A percentile compares a stretch with the other conserved stretches of the same genome.
Evolutionary conservation across 2,329 filamentous ascomycete species (phyloP).

Genomic region (Colletotrichum noveboracense): DNA sequence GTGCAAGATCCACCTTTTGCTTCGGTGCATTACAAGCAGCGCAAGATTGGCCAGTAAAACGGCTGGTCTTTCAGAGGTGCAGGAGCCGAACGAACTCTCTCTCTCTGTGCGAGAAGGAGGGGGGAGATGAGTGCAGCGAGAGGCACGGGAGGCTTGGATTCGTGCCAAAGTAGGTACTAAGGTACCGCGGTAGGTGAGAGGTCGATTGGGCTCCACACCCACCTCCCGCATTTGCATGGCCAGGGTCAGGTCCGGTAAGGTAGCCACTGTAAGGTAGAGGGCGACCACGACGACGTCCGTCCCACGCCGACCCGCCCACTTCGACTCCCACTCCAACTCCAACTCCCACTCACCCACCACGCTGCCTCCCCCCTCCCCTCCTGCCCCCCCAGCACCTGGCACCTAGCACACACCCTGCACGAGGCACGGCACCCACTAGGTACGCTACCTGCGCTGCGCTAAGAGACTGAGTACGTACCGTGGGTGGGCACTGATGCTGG

Average conservation of each 20-base stretch:
- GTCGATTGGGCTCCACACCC: constrained; percentile 6
- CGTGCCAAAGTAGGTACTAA: background rate
- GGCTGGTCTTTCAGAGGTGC: background rate
- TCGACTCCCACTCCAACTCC: constrained; percentile 12
- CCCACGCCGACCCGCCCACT: constrained; percentile 3
- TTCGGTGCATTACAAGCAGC: constrained; percentile 7
- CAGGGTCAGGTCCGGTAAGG: background rate
- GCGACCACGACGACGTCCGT: background rate
- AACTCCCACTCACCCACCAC: constrained; percentile 18
- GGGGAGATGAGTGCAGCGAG: background rate
- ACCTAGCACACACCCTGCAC: background rate
- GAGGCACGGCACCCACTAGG: constrained; percentile 3
- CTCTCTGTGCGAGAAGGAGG: background rate
- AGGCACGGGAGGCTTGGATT: background rate
- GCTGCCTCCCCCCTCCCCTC: background rate
- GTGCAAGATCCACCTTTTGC: constrained; percentile 20
- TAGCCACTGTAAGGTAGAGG: background rate
- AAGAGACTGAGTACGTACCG: background rate
- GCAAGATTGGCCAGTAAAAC: constrained; percentile 9
- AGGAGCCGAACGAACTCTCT: background rate
- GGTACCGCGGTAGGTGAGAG: background rate
- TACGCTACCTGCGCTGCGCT: background rate
- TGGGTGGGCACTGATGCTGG: background rate
- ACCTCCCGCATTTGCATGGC: constrained; percentile 9
- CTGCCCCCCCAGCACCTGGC: constrained; percentile 11